Evolutionary conservation across 2,329 filamentous ascomycete genomes (phyloP).

Genomic region (Ophiostoma quercus): DNA sequence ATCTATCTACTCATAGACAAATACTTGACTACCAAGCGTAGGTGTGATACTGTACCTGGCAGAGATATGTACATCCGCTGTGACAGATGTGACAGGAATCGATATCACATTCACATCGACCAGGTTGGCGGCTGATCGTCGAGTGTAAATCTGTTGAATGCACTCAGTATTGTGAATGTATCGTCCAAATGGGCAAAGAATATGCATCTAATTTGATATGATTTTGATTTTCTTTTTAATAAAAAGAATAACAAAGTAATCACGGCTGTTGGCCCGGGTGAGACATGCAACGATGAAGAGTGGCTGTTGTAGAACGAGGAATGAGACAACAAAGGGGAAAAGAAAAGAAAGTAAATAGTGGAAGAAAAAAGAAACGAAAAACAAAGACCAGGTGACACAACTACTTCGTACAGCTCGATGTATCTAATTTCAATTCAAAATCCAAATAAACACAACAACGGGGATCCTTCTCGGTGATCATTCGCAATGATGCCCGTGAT

Average conservation of each 20-base stretch:
- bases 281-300: slow-evolving; percentile 1
- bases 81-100: background rate
- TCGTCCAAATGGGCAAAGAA: no score
- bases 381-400: background rate
- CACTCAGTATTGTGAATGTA: background rate
- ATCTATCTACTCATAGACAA: background rate
- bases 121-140: background rate
- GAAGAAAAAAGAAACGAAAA: background rate
- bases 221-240: no score
- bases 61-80: background rate
- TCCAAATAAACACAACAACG: background rate
- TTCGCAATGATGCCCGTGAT: no score
- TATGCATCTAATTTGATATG: background rate
- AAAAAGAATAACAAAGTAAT: background rate
- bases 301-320: background rate
- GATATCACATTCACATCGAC: background rate
- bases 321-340: background rate
- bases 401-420: no score
- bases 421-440: background rate
- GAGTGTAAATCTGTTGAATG: background rate
- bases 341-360: background rate
- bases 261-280: background rate
- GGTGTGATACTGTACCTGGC: background rate
- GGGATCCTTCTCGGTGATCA: background rate
- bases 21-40: background rate